Evolutionary conservation across 208 protist species (phyloP).

Genomic region (Leishmania braziliensis): DNA sequence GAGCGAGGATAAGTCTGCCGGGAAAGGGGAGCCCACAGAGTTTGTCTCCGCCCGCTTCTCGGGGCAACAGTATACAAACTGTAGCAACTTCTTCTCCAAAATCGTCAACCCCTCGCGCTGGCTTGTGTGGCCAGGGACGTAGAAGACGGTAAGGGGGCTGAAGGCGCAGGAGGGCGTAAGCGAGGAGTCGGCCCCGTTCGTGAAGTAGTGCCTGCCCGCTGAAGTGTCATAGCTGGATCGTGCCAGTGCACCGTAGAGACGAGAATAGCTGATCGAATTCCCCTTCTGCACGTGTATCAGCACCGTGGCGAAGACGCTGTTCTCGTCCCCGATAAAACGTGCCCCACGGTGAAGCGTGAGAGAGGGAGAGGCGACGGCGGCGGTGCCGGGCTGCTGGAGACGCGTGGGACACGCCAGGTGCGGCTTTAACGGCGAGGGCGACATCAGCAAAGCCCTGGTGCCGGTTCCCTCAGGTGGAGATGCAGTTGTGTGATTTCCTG

Average conservation of each 20-base stretch:
- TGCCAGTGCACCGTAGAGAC: constrained; percentile 24
- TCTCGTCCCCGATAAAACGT: constrained; percentile 22
- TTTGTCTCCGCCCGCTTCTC: constrained; percentile 12
- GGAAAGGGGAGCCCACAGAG: neutral
- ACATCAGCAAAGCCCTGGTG: neutral
- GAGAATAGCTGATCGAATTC: constrained; percentile 3
- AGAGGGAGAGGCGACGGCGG: constrained; percentile 3
- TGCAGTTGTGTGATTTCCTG: neutral
- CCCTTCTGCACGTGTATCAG: constrained; percentile 18
- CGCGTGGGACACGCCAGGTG: neutral
- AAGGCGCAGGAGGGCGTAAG: neutral
- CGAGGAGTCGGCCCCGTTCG: constrained; percentile 4
- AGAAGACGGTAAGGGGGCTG: constrained; percentile 19
- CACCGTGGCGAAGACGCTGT: constrained; percentile 20
- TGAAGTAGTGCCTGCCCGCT: constrained; percentile 8
- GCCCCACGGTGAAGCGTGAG: constrained; percentile 23
- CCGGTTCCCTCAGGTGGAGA: neutral
- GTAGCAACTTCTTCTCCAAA: constrained; percentile 30
- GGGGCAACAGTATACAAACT: constrained; percentile 34
- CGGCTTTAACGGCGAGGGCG: neutral
- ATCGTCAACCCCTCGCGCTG: constrained; percentile 35
- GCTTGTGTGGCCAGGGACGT: constrained; percentile 11
- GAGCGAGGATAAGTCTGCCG: constrained; percentile 29
- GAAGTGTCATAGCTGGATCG: constrained; percentile 7
- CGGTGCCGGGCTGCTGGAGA: constrained; percentile 10